These are phyloP conservation scores for Apiotrichum siamense DNA, from an alignment of 1,284 basidiomycete species.

Conservation along the genomic window DNA sequence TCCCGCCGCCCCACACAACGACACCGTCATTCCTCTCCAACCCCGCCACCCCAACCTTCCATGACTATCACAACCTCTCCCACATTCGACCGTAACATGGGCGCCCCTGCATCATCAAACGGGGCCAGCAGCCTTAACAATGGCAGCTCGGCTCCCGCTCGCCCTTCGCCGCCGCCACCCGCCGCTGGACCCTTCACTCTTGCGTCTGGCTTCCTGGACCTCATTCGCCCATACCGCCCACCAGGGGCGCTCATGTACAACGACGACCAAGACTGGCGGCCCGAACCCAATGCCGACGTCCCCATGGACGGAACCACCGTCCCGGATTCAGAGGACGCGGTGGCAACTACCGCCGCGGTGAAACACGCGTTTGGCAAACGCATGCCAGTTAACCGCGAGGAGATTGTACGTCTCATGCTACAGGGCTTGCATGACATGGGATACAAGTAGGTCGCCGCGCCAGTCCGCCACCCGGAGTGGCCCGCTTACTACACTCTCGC, in stretches of 20 bases:
- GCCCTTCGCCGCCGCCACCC: neutral
- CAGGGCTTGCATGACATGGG: constrained; percentile 90
- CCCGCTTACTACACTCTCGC: neutral
- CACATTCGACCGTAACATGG: constrained; percentile 6
- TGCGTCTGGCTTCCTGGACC: neutral
- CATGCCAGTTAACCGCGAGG: constrained; percentile 67
- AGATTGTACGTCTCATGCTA: constrained; percentile 82
- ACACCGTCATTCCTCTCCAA: neutral
- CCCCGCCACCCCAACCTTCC: neutral
- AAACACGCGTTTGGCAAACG: constrained; percentile 24
- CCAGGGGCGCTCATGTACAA: constrained; percentile 36
- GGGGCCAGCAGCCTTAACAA: constrained; percentile 9
- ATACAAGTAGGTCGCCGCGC: constrained; percentile 64
- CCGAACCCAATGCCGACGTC: constrained; percentile 7
- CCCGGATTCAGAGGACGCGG: constrained; percentile 11
- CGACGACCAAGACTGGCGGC: constrained; percentile 38
- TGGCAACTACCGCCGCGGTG: neutral
- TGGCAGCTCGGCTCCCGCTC: neutral
- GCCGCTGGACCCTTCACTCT: constrained; percentile 2
- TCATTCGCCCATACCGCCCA: constrained; percentile 7
- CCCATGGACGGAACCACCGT: constrained; percentile 9
- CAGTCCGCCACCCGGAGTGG: neutral
- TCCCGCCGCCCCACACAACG: neutral
- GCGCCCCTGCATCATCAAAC: constrained; percentile 3
- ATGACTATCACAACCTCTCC: neutral